These are phyloP conservation scores for Nicotiana rustica DNA, from an alignment of 305 asterid genomes.

Conservation along the genomic window DNA sequence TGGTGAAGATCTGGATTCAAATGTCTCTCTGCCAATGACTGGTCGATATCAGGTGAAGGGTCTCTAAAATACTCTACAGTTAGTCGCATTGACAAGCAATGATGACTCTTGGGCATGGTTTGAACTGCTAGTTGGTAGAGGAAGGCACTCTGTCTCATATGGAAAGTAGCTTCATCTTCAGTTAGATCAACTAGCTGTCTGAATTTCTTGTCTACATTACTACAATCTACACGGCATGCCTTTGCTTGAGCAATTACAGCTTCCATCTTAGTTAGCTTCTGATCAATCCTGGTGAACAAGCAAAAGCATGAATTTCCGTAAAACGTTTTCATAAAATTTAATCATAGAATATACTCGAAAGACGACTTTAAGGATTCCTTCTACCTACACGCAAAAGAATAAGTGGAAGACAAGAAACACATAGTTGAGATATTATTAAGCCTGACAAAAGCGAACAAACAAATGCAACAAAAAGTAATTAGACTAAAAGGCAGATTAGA, in stretches of 20 bases:
- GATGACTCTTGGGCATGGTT: constrained; percentile 97
- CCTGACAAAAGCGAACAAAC: background rate
- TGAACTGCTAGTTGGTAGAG: constrained; percentile 96
- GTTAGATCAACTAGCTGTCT: constrained; percentile 94
- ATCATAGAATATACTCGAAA: constrained; percentile 19
- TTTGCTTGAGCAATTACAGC: constrained; percentile 74
- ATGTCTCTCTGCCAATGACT: constrained; percentile 58
- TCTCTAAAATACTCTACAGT: constrained; percentile 92
- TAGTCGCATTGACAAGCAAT: constrained; percentile 90
- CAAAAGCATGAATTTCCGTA: constrained; percentile 35
- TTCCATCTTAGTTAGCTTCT: constrained; percentile 77
- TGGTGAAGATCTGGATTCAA: constrained; percentile 77
- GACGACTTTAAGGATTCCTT: background rate
- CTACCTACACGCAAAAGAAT: constrained; percentile 5
- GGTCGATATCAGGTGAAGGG: constrained; percentile 60
- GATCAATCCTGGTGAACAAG: constrained; percentile 61
- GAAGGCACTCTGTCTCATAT: constrained; percentile 97
- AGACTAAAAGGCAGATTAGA: constrained; percentile 28
- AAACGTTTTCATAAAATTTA: background rate
- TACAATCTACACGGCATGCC: constrained; percentile 82
- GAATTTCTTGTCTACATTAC: constrained; percentile 94
- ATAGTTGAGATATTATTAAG: background rate
- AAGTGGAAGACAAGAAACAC: constrained; percentile 2
- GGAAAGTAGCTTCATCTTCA: constrained; percentile 97
- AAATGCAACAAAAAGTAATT: background rate